phyloP scores from a whole-genome alignment of 306 rosid species.

The Dryas drummondii region DNA sequence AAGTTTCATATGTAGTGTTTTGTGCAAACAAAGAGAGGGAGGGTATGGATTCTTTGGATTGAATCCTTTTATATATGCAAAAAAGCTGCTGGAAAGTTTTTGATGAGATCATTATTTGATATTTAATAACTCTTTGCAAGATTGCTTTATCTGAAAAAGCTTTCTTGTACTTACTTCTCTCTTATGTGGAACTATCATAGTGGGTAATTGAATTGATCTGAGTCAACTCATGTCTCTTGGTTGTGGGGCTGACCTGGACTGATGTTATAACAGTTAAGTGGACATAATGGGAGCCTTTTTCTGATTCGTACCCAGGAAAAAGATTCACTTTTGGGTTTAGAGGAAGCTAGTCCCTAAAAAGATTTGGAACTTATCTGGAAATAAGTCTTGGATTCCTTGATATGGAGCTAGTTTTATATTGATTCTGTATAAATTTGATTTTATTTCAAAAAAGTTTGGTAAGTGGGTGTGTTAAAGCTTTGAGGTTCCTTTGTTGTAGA shows the following conservation, averaged over 20 bases:
- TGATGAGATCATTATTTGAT: background rate
- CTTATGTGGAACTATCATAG: background rate
- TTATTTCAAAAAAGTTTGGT: background rate
- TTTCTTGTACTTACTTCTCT: background rate
- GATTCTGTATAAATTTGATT: background rate
- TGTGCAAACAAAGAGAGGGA: background rate
- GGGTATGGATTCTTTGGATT: background rate
- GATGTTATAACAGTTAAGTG: background rate
- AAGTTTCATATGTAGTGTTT: background rate
- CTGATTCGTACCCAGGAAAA: background rate
- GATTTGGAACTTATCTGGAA: background rate
- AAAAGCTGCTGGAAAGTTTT: background rate
- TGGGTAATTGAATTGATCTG: constrained; percentile 13
- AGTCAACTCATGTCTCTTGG: background rate
- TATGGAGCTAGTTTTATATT: background rate
- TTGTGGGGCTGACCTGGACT: constrained; percentile 1
- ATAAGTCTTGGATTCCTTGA: background rate
- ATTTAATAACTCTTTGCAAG: background rate
- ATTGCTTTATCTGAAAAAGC: constrained; percentile 17
- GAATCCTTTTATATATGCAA: background rate
- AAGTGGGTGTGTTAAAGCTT: background rate
- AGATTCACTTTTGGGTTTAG: background rate
- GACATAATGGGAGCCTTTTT: background rate
- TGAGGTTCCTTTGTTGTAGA: background rate
- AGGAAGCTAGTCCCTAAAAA: background rate